Evolutionary conservation across 2,329 filamentous ascomycete genomes (phyloP).

Genomic region (Davidsoniella eucalypti): DNA sequence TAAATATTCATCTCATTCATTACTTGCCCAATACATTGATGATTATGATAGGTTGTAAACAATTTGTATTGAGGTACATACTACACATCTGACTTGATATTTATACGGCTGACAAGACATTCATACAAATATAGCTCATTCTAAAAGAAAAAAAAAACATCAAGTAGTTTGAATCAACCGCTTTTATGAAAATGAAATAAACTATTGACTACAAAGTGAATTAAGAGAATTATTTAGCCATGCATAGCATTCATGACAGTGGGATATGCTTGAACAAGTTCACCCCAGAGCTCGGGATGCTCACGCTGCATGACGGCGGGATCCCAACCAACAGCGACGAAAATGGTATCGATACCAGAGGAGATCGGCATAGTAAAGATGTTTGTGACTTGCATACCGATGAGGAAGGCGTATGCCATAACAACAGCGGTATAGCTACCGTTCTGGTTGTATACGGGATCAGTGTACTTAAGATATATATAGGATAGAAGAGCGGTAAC

Average conservation of each 20-base stretch:
- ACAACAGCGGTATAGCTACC: conserved; percentile 60
- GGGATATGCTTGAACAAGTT: conserved; percentile 70
- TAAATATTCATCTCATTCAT: no score
- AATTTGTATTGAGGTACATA: no score
- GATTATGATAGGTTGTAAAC: no score
- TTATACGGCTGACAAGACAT: no score
- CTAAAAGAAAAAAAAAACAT: background rate
- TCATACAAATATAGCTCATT: background rate
- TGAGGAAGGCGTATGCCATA: conserved; percentile 72
- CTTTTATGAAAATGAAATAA: background rate
- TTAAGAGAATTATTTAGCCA: conserved; percentile 22
- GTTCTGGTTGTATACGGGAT: conserved; percentile 57
- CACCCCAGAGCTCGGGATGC: conserved; percentile 65
- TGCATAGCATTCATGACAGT: conserved; percentile 66
- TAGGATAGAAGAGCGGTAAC: conserved; percentile 68
- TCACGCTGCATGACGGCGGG: conserved; percentile 61
- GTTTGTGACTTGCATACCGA: conserved; percentile 78
- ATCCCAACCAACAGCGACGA: conserved; percentile 59
- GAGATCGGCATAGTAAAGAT: conserved; percentile 78
- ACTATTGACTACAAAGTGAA: background rate
- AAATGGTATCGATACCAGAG: conserved; percentile 82
- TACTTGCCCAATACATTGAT: no score
- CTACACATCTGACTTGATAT: no score
- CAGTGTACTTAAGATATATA: conserved; percentile 69
- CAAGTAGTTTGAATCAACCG: background rate